A percentile compares a stretch with the other conserved stretches of the same genome.
Conservation (phyloP, 805 yeast genomes). For the Ogataea corticis region DNA sequence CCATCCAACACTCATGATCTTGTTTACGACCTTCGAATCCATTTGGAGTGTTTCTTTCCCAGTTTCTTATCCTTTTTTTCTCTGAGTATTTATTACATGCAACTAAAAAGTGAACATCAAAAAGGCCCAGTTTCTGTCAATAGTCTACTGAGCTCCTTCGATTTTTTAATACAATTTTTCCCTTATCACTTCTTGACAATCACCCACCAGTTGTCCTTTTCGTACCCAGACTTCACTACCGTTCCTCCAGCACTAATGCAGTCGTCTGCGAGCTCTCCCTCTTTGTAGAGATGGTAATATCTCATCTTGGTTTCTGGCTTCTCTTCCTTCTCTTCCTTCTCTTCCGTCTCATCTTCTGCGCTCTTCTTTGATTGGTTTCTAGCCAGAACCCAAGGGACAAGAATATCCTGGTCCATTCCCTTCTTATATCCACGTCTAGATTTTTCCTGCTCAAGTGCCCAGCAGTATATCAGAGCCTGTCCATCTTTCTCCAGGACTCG, state of each 20-base stretch:
- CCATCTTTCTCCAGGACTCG: constrained; percentile 57
- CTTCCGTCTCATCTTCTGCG: constrained; percentile 20
- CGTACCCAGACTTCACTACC: constrained; percentile 77
- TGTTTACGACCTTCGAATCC: constrained; percentile 2
- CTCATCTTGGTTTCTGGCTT: constrained; percentile 63
- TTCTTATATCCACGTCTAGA: constrained; percentile 89
- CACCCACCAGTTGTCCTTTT: constrained; percentile 93
- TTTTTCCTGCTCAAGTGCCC: constrained; percentile 93
- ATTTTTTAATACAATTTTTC: neutral
- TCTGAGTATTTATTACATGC: neutral
- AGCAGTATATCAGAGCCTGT: constrained; percentile 79
- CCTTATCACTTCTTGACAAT: constrained; percentile 39
- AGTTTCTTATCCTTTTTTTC: neutral
- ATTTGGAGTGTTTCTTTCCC: constrained; percentile 4
- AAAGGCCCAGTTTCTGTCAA: too few species aligned
- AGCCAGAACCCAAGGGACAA: constrained; percentile 93
- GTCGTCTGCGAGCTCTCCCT: constrained; percentile 81
- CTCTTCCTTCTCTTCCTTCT: constrained; percentile 20
- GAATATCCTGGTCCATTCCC: constrained; percentile 89
- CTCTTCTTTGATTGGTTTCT: constrained; percentile 43
- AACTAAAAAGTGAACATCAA: neutral
- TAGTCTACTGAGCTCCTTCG: neutral
- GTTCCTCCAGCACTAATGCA: constrained; percentile 69
- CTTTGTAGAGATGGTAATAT: constrained; percentile 81
- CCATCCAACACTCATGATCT: constrained; percentile 2